Evolutionary conservation across 2,329 filamentous ascomycete genomes (phyloP), one percentile per base, ranked within the genome.

Genomic region (Colletotrichum somersetense): DNA sequence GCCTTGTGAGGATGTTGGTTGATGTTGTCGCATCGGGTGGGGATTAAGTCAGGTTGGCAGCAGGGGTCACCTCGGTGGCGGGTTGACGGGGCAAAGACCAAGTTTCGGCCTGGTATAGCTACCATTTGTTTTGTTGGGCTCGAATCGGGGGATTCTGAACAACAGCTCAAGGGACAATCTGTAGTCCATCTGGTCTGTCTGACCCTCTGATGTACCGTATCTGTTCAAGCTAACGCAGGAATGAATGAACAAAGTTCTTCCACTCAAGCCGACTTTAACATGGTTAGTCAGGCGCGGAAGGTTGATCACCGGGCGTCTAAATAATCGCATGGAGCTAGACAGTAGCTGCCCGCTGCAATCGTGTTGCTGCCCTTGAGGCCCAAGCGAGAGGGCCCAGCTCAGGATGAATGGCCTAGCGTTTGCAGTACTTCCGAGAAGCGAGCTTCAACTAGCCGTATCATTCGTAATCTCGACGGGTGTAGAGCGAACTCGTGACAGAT

Each of bases 1-100:
- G 66, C 70, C 70, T 16, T 12, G 5, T 14, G 1, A 35, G 20
- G 0, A 16, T 46, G 8, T 14, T 71, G 65, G 8, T 14, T 71
- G 69, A 8, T 0, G 0, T 1, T 0, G 0, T 0, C 0, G 0
- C 0, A 3, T 0, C 3, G 18, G 2, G 16, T 52, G 11, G 23
- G 0, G 4, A 20, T n/a, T 23, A 71, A 66, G 20, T 4, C 10
- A 30, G 38, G 23, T 16, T 30, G 5, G 14, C 0, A 35, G 33
- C 35, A n/a, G 3, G 38, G 23, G 14, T 40, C 18, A 2, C 7
- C 1, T n/a, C 33, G n/a, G 38, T 30, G 18, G 33, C n/a, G n/a
- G 8, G 46, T 18, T 52, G 10, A 30, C 20, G 14, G 1, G 33
- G 58, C 20, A 18, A 26, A 57, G n/a, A n/a, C 18, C 1, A n/a